Percentiles rank a stretch among this genome's conserved stretches.
phyloP scores from a whole-genome alignment of 2,329 filamentous ascomycete genomes.

The Fusarium odoratissimum region DNA sequence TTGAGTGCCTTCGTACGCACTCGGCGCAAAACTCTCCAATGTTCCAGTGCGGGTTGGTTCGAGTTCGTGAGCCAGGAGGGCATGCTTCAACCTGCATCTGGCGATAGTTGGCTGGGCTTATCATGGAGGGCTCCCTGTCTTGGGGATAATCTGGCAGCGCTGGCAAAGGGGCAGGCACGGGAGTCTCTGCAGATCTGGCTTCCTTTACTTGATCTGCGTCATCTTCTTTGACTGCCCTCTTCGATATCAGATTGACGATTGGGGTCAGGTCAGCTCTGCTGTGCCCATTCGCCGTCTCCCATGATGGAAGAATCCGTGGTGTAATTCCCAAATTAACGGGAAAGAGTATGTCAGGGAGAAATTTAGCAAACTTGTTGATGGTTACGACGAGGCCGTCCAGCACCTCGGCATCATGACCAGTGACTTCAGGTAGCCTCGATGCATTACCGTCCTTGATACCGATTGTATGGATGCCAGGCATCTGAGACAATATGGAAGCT shows the following conservation, averaged over 20 bases:
- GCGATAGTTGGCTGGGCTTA: constrained; percentile 51
- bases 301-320: constrained; percentile 61
- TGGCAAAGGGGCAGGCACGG: background rate
- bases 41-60: constrained; percentile 71
- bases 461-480: constrained; percentile 60
- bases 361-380: constrained; percentile 76
- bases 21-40: constrained; percentile 71
- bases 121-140: background rate
- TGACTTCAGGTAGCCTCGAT: constrained; percentile 50
- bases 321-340: constrained; percentile 77
- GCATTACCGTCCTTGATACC: constrained; percentile 74
- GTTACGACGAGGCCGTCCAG: constrained; percentile 68
- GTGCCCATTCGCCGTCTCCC: constrained; percentile 64
- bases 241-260: constrained; percentile 47
- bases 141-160: constrained; percentile 6
- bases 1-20: constrained; percentile 73
- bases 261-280: constrained; percentile 43
- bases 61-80: constrained; percentile 69
- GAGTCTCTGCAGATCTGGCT: constrained; percentile 5
- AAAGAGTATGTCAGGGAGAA: constrained; percentile 85
- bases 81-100: constrained; percentile 66
- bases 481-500: constrained; percentile 53
- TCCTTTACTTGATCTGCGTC: background rate
- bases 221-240: constrained; percentile 35
- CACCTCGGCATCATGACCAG: constrained; percentile 49